These are phyloP conservation scores for Colletotrichum sublineola DNA, from an alignment of 2,329 filamentous ascomycete species.

Conservation along the genomic window DNA sequence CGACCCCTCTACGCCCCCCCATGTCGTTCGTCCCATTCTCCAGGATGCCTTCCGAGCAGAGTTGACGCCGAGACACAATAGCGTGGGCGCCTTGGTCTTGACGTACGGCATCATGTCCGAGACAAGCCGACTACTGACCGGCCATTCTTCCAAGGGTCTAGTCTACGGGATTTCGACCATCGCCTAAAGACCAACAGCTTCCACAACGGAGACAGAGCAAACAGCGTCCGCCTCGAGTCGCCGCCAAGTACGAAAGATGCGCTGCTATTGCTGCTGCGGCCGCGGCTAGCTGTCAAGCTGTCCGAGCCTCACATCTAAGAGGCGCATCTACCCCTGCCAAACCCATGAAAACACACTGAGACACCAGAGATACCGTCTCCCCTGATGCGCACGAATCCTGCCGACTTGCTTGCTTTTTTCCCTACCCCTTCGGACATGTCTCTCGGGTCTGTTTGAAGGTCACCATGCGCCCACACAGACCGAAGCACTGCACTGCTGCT, in stretches of 20 bases:
- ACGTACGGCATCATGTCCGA: conserved; percentile 25
- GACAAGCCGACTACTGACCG: conserved; percentile 22
- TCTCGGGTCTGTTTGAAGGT: conserved; percentile 20
- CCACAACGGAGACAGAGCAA: neutral
- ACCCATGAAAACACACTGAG: conserved; percentile 19
- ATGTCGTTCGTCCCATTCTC: conserved; percentile 8
- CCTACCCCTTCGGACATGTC: conserved; percentile 21
- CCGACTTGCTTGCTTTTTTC: conserved; percentile 22
- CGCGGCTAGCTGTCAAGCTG: neutral
- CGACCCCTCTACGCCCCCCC: neutral
- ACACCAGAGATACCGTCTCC: conserved; percentile 27
- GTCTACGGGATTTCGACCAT: conserved; percentile 7
- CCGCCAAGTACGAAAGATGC: neutral
- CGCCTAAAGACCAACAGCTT: neutral
- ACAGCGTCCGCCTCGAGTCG: conserved; percentile 5
- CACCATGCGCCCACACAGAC: conserved; percentile 33
- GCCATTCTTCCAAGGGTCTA: neutral
- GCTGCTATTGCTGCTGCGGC: neutral
- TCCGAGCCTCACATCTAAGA: conserved; percentile 15
- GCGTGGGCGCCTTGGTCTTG: conserved; percentile 27
- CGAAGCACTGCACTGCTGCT: conserved; percentile 12
- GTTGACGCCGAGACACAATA: conserved; percentile 31
- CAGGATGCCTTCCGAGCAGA: conserved; percentile 10
- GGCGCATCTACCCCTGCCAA: neutral
- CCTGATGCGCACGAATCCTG: conserved; percentile 18